Evolutionary conservation across 495 filamentous ascomycete species (phyloP), one percentile per base, ranked within the genome.

Genomic region (Neurospora pannonica): DNA sequence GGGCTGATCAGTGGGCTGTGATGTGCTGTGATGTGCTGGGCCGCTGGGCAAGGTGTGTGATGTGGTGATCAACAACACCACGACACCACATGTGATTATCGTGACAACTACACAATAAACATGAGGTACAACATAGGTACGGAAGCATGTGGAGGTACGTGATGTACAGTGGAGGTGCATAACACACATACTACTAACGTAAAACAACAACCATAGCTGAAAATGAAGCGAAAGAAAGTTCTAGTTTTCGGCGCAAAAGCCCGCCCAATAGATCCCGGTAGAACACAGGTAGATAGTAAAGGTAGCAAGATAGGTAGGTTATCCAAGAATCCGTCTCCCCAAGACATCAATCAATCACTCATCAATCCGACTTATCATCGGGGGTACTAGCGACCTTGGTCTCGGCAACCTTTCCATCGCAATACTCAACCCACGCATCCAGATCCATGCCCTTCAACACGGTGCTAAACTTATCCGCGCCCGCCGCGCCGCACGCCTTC

Each of bases 361-460:
- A 62, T 62, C 28, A 13, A 13, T 6, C 11, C 46, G 10, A 54
- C 2, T 19, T 1, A 3, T 62, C 6, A 62, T 19, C 28, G 11
- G 28, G 7, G 13, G 15, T 19, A 34, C 4, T 38, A 48, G 73
- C 42, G 11, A 77, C 74, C 39, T 74, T 73, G 8, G 78, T 80
- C 5, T 39, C 72, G 0, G 42, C 74, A 13, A 54, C 74, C 11
- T 40, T 31, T 5, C 77, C 77, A 62, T 77, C 69, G 38, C 88
- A 90, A 40, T 80, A 83, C 77, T 89, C 79, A 6, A 89, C 84
- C 88, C 88, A 92, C 48, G 86, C 85, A 73, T 89, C 83, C 75
- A 92, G 78, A 75, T 88, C 77, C 88, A 90, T 88, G 67, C 87
- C 86, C 84, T 92, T 92, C 73, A 92, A 79, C 5, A 92, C 81